Percentiles rank a stretch among this genome's conserved stretches.
These are phyloP conservation scores for Botryosphaeria dothidea DNA, from an alignment of 2,329 filamentous ascomycete species.

Conservation along the genomic window DNA sequence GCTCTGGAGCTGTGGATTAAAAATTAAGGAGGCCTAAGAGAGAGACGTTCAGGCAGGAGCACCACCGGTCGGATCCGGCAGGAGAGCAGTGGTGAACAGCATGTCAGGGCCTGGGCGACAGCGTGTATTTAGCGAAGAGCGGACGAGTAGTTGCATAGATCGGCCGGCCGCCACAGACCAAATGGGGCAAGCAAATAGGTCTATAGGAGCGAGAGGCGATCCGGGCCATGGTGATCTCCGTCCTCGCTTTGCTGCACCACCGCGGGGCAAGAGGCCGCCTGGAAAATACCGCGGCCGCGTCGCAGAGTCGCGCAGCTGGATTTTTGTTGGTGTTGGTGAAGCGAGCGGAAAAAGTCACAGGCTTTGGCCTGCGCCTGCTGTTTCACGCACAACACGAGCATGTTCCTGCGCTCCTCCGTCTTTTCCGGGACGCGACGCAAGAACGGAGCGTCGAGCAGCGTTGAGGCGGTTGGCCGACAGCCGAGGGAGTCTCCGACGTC, in stretches of 20 bases:
- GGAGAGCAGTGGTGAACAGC: neutral
- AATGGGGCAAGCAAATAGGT: neutral
- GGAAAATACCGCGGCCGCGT: neutral
- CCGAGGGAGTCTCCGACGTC: neutral
- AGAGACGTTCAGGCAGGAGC: neutral
- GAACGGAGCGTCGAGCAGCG: neutral
- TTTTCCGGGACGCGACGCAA: neutral
- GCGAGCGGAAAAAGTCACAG: neutral
- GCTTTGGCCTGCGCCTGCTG: too few species aligned
- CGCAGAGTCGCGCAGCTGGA: neutral
- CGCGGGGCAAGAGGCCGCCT: neutral
- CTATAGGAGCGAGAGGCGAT: neutral
- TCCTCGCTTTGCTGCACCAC: neutral
- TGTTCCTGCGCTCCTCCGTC: neutral
- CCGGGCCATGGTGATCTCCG: neutral
- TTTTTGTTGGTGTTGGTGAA: neutral
- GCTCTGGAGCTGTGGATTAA: neutral
- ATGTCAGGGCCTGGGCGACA: neutral
- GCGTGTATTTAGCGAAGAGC: conserved; percentile 12
- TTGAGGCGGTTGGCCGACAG: neutral
- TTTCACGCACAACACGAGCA: too few species aligned
- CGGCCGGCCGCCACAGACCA: neutral
- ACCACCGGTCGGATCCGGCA: neutral
- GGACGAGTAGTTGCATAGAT: conserved; percentile 1
- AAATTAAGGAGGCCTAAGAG: neutral